These are phyloP conservation scores for Neurospora sublineolata DNA, from an alignment of 495 filamentous ascomycete genomes.

Conservation along the genomic window DNA sequence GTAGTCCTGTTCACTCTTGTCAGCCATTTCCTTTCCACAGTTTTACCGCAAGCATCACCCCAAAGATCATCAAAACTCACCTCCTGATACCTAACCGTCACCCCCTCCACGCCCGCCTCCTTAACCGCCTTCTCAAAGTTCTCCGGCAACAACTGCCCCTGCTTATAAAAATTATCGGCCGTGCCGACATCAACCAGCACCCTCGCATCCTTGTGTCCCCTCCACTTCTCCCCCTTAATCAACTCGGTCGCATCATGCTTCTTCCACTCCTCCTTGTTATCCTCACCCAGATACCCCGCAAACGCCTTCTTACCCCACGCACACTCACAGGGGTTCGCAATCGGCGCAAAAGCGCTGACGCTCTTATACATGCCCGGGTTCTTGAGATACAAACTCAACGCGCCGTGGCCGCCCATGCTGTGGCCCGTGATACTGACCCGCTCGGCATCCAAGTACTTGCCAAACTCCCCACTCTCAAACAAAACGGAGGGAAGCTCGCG, in stretches of 20 bases:
- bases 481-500: conserved; percentile 67
- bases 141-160: conserved; percentile 84
- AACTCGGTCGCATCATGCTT: conserved; percentile 89
- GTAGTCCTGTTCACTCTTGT: conserved; percentile 47
- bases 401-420: conserved; percentile 94
- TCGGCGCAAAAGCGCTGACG: conserved; percentile 84
- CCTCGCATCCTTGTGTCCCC: conserved; percentile 53
- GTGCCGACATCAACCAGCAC: conserved; percentile 84
- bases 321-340: conserved; percentile 73
- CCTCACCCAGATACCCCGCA: conserved; percentile 65
- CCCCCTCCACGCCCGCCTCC: conserved; percentile 52
- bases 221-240: conserved; percentile 44
- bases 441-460: conserved; percentile 51
- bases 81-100: conserved; percentile 71
- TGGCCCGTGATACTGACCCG: conserved; percentile 80
- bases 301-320: conserved; percentile 97
- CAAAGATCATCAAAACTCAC: conserved; percentile 22
- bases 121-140: conserved; percentile 75
- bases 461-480: conserved; percentile 38
- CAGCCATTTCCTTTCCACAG: background rate
- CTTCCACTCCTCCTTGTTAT: conserved; percentile 63
- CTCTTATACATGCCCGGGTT: conserved; percentile 81
- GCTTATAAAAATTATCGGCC: conserved; percentile 90
- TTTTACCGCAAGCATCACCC: too few species aligned
- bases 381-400: conserved; percentile 80